Evolutionary conservation across 768 basidiomycete genomes (phyloP), one percentile per base, ranked within the genome.

Genomic region (Phlebiopsis flavidoalba): DNA sequence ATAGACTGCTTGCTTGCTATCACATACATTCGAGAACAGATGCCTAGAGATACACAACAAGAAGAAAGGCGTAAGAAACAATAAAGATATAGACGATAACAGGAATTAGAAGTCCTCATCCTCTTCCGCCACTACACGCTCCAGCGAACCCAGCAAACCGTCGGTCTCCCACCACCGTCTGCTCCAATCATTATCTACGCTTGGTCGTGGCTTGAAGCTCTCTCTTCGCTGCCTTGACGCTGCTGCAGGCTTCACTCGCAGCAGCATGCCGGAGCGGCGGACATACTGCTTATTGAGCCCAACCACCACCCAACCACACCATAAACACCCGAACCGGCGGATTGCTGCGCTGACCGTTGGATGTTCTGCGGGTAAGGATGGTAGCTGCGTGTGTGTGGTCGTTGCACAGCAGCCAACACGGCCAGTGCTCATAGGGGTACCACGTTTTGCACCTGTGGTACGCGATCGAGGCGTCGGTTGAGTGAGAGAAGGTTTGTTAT

Each of bases 191-290:
- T 73, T 77, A 64, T 92, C 91, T 19, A 85, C 72, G 66, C 91
- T 93, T 47, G 89, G 83, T 37, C 92, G 78, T 10, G 92, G 92
- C 69, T 84, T 89, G 72, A 93, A 94, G 72, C 91, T 93, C 75
- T 93, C 91, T 63, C 87, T 79, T 61, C 80, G 73, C 45, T 82
- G 81, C 54, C 84, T 74, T 49, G 40, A 43, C 11, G 40, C 40
- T 40, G 51, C 51, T 45, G 79, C 72, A 33, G 80, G 79, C 66
- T 84, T 86, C 70, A n/a, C 76, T 78, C 60, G 74, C 74, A 17
- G 69, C 64, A 58, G 73, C 69, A 31, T n/a, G 65, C 45, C n/a
- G 54, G 26, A 15, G 51, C 19, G 19, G 37, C 36, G 2, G 37
- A 21, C 19, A 8, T 5, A 26, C 19, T 46, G 46, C 57, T n/a